These are phyloP conservation scores for Populus pruinosa DNA, from an alignment of 345 rosid genomes.

Conservation along the genomic window DNA sequence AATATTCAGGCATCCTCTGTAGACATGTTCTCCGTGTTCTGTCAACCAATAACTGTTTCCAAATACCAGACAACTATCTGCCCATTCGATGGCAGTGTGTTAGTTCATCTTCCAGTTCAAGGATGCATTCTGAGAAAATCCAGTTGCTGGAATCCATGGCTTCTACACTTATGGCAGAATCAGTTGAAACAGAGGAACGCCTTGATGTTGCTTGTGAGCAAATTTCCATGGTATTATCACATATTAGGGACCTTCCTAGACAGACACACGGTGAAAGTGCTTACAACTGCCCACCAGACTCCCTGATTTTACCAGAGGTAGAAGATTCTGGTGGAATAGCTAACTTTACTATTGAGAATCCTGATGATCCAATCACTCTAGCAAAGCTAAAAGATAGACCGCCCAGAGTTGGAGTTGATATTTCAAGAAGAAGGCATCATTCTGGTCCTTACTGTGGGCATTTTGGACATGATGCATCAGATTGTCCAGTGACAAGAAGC, in stretches of 20 bases:
- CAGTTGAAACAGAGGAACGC: slow-evolving; percentile 49
- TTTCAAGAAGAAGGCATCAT: slow-evolving; percentile 38
- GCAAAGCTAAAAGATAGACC: slow-evolving; percentile 53
- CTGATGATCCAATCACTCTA: slow-evolving; percentile 28
- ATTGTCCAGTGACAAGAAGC: slow-evolving; percentile 41
- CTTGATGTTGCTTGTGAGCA: slow-evolving; percentile 54
- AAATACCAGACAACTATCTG: slow-evolving; percentile 51
- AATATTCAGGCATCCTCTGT: slow-evolving; percentile 59
- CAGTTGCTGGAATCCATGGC: slow-evolving; percentile 50
- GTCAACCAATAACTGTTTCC: slow-evolving; percentile 55
- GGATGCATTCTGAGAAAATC: slow-evolving; percentile 37
- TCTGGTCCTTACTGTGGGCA: slow-evolving; percentile 46
- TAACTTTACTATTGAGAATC: slow-evolving; percentile 31
- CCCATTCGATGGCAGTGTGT: slow-evolving; percentile 40
- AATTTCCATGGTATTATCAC: slow-evolving; percentile 37
- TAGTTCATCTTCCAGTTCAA: slow-evolving; percentile 16
- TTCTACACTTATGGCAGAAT: slow-evolving; percentile 41
- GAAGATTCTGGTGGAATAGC: slow-evolving; percentile 47
- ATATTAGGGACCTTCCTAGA: slow-evolving; percentile 41
- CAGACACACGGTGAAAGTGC: slow-evolving; percentile 25
- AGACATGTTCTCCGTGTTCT: slow-evolving; percentile 56
- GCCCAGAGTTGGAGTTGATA: slow-evolving; percentile 39
- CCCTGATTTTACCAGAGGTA: slow-evolving; percentile 43
- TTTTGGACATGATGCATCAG: slow-evolving; percentile 47
- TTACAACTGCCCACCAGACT: slow-evolving; percentile 40